phyloP scores from a whole-genome alignment of 495 filamentous ascomycete genomes.

The Trichoderma asperelloides region DNA sequence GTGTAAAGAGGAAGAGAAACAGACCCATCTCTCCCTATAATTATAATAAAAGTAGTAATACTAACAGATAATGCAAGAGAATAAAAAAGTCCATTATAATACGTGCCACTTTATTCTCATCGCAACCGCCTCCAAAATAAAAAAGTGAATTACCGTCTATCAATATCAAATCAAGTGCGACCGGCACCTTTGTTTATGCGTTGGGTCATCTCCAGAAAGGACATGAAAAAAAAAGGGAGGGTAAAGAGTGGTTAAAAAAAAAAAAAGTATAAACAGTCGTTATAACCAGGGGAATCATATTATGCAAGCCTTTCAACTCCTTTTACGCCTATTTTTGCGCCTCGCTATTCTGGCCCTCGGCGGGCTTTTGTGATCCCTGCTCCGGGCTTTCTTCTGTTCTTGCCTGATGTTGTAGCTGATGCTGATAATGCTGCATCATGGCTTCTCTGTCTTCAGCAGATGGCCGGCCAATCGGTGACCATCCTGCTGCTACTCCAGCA shows the following conservation, averaged over 20 bases:
- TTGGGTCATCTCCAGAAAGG: too few relatives aligned
- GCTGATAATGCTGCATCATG: neutral
- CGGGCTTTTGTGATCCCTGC: neutral
- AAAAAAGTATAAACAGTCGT: neutral
- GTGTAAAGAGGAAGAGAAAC: too few relatives aligned
- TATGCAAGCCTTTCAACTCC: conserved; percentile 6
- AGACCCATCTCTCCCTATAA: too few relatives aligned
- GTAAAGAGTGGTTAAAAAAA: neutral
- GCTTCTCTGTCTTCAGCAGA: conserved; percentile 12
- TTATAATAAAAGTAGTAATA: too few relatives aligned
- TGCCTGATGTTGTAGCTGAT: neutral
- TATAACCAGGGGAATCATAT: conserved; percentile 1
- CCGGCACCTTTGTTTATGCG: neutral
- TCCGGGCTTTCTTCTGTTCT: neutral
- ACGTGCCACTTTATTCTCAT: neutral
- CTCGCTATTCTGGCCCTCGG: neutral
- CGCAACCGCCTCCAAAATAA: neutral
- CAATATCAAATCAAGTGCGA: neutral
- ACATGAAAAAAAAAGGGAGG: neutral
- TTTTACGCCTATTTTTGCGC: conserved; percentile 1
- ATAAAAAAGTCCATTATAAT: neutral
- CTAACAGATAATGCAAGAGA: neutral
- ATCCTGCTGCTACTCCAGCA: conserved; percentile 71
- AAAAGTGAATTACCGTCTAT: conserved; percentile 1
- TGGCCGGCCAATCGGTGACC: conserved; percentile 69